Percentiles rank a stretch among this genome's conserved stretches.
These are phyloP conservation scores for Boletellus dicymbophilus DNA, from an alignment of 1,284 basidiomycete genomes.

Conservation along the genomic window DNA sequence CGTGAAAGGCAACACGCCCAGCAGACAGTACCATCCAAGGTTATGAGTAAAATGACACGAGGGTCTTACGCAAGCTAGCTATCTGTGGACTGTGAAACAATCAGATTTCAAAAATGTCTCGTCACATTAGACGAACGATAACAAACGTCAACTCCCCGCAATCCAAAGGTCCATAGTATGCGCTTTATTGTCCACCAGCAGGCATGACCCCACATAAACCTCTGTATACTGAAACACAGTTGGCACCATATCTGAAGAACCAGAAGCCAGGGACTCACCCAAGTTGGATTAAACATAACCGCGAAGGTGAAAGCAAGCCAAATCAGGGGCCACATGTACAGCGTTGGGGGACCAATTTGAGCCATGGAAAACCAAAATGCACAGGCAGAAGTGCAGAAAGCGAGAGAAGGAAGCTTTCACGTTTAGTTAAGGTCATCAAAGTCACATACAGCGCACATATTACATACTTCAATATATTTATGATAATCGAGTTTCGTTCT, in stretches of 20 bases:
- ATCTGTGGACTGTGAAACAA: slow-evolving; percentile 60
- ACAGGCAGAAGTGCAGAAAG: slow-evolving; percentile 77
- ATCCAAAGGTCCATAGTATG: slow-evolving; percentile 70
- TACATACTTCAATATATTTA: slow-evolving; percentile 26
- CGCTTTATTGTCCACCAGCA: slow-evolving; percentile 82
- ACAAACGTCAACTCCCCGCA: slow-evolving; percentile 72
- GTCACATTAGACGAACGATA: not conserved
- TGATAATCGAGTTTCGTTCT: slow-evolving; percentile 77
- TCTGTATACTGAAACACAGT: slow-evolving; percentile 8
- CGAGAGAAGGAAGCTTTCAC: slow-evolving; percentile 72
- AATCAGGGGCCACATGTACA: slow-evolving; percentile 86
- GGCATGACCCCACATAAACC: slow-evolving; percentile 34
- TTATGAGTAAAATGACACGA: slow-evolving; percentile 11
- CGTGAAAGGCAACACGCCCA: slow-evolving; percentile 63
- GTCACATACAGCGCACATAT: not conserved
- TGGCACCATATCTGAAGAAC: not conserved
- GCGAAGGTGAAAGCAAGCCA: slow-evolving; percentile 74
- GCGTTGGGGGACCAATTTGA: slow-evolving; percentile 50
- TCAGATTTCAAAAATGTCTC: not conserved
- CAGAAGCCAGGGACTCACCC: slow-evolving; percentile 45
- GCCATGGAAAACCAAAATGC: slow-evolving; percentile 88
- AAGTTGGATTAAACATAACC: slow-evolving; percentile 79
- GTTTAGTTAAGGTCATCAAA: slow-evolving; percentile 6
- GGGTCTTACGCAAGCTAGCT: slow-evolving; percentile 76
- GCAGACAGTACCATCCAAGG: slow-evolving; percentile 64